A percentile compares a stretch with the other conserved stretches of the same genome.
These are phyloP conservation scores for Suillus placidus DNA, from an alignment of 768 basidiomycete genomes.

Conservation along the genomic window DNA sequence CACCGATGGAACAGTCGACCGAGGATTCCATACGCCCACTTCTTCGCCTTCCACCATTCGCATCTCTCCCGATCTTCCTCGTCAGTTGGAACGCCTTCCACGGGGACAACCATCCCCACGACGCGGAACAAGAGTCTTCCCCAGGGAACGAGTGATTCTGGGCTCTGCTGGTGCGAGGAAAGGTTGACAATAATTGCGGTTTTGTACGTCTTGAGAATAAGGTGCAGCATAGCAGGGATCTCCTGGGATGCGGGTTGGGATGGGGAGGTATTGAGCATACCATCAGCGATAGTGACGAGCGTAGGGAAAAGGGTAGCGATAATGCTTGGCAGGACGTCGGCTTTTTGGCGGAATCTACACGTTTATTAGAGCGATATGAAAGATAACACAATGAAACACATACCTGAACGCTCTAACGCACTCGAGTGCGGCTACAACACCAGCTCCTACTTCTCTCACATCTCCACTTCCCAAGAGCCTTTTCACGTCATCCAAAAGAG, in stretches of 20 bases:
- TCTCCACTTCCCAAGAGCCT: conserved; percentile 62
- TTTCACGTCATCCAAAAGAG: conserved; percentile 67
- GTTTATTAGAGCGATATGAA: neutral
- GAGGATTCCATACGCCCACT: conserved; percentile 83
- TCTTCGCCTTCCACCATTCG: conserved; percentile 93
- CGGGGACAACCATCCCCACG: conserved; percentile 70
- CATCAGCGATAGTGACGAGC: conserved; percentile 71
- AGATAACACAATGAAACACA: conserved; percentile 9
- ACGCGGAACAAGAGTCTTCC: conserved; percentile 80
- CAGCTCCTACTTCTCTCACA: conserved; percentile 77
- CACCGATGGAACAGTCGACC: conserved; percentile 79
- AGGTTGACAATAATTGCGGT: conserved; percentile 78
- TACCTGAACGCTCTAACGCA: conserved; percentile 61
- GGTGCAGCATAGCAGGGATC: conserved; percentile 80
- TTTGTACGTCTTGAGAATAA: conserved; percentile 87
- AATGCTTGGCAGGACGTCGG: conserved; percentile 59
- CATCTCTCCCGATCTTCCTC: conserved; percentile 75
- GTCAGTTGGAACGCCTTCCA: conserved; percentile 66
- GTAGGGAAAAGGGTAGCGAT: conserved; percentile 70
- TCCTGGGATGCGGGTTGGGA: conserved; percentile 57
- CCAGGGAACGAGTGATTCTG: conserved; percentile 84
- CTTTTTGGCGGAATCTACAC: conserved; percentile 75
- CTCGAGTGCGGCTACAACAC: conserved; percentile 78
- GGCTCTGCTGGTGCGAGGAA: conserved; percentile 70
- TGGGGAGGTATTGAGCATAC: conserved; percentile 67